Evolutionary conservation across 164 flowering plant genomes (phyloP).

Genomic region (Platanus orientalis): DNA sequence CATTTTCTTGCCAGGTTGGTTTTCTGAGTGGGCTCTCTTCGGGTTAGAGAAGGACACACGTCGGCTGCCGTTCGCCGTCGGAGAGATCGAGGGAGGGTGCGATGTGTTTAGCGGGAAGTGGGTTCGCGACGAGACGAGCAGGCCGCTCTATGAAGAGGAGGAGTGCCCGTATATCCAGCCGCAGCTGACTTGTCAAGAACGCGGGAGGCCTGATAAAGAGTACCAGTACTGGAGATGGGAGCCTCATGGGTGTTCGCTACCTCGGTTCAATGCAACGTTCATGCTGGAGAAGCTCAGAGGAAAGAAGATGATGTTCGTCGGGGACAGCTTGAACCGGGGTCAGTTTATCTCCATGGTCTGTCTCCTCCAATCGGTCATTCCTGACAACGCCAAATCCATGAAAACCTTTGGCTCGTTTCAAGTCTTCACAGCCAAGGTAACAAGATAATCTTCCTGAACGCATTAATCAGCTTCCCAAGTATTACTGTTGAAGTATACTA

Average conservation of each 20-base stretch:
- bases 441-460: neutral
- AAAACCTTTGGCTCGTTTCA: conserved; percentile 61
- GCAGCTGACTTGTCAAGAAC: conserved; percentile 72
- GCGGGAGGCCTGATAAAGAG: no score
- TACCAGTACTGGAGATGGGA: no score
- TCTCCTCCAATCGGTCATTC: conserved; percentile 70
- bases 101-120: conserved; percentile 71
- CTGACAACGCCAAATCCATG: conserved; percentile 67
- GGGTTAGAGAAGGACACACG: conserved; percentile 36
- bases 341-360: conserved; percentile 86
- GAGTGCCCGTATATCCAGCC: conserved; percentile 94
- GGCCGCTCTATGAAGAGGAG: conserved; percentile 64
- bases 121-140: conserved; percentile 58
- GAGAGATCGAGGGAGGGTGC: conserved; percentile 40
- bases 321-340: conserved; percentile 85
- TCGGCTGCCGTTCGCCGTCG: conserved; percentile 52
- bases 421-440: conserved; percentile 73
- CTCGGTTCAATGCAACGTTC: conserved; percentile 85
- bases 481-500: no score
- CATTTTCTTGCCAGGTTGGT: no score
- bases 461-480: no score
- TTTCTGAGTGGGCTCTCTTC: conserved; percentile 5
- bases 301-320: conserved; percentile 88
- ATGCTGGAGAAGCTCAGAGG: conserved; percentile 84
- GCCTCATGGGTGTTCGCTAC: conserved; percentile 41